Evolutionary conservation across 2,329 filamentous ascomycete genomes (phyloP).

Genomic region (Teratosphaeria gauchensis): DNA sequence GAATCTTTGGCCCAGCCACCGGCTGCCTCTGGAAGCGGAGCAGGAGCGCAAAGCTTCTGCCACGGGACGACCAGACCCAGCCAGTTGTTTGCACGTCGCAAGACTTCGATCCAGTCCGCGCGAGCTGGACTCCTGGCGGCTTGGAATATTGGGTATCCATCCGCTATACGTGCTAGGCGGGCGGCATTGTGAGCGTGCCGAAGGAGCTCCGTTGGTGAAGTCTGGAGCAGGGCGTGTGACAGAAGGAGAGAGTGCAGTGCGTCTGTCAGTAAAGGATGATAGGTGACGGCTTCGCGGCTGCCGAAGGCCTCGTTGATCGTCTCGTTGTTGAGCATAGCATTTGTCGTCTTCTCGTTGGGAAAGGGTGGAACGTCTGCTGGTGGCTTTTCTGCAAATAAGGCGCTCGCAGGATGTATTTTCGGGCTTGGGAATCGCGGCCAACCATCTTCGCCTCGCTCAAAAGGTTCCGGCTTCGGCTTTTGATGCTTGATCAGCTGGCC

Average conservation of each 20-base stretch:
- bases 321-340: slow-evolving; percentile 18
- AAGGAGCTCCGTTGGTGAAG: slow-evolving; percentile 64
- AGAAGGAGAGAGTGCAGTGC: slow-evolving; percentile 69
- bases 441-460: slow-evolving; percentile 26
- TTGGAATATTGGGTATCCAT: slow-evolving; percentile 75
- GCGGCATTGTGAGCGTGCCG: slow-evolving; percentile 77
- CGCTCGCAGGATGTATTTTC: slow-evolving; percentile 46
- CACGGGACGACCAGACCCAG: slow-evolving; percentile 55
- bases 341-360: slow-evolving; percentile 36
- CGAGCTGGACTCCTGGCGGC: slow-evolving; percentile 60
- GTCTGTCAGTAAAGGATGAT: slow-evolving; percentile 71
- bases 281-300: slow-evolving; percentile 59
- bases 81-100: slow-evolving; percentile 60
- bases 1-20: slow-evolving; percentile 25
- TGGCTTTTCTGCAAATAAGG: slow-evolving; percentile 61
- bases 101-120: slow-evolving; percentile 70
- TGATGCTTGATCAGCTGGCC: slow-evolving; percentile 33
- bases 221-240: slow-evolving; percentile 70
- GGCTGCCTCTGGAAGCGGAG: slow-evolving; percentile 30
- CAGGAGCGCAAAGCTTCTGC: slow-evolving; percentile 58
- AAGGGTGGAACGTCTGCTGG: slow-evolving; percentile 59
- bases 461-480: slow-evolving; percentile 20
- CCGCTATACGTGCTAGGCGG: slow-evolving; percentile 60
- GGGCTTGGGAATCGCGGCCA: slow-evolving; percentile 41
- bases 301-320: slow-evolving; percentile 26